Evolutionary conservation across 331 rosid species (phyloP).

Genomic region (Pyrus hybrid): DNA sequence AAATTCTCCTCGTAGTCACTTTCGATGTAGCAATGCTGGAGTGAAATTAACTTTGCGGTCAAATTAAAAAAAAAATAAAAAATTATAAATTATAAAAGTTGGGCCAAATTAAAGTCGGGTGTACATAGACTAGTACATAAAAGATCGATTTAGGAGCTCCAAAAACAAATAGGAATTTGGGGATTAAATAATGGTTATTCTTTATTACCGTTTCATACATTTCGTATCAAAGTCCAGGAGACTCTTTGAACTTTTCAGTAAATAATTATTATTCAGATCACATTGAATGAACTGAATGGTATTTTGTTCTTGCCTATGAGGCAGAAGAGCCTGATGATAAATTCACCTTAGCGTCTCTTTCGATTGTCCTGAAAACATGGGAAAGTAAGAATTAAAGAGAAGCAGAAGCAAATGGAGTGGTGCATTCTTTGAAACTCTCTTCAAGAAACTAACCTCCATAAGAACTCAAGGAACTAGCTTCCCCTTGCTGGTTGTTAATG

Average conservation of each 20-base stretch:
- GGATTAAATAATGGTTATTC: too few species aligned
- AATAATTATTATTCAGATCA: not conserved
- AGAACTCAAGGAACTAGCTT: not conserved
- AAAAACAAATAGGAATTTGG: not conserved
- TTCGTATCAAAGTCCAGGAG: not conserved
- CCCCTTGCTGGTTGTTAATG: not conserved
- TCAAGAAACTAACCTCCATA: too few species aligned
- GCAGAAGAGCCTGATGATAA: not conserved
- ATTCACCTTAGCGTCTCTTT: not conserved
- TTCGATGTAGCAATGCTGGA: too few species aligned
- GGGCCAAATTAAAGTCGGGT: not conserved
- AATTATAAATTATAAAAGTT: not conserved
- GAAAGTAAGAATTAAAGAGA: too few species aligned
- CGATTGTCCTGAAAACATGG: too few species aligned
- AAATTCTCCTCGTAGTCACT: too few species aligned
- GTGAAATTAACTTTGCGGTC: too few species aligned
- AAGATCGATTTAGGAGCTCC: not conserved
- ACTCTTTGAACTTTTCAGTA: not conserved
- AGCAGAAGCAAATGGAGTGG: too few species aligned
- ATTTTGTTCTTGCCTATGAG: not conserved
- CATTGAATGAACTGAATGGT: not conserved
- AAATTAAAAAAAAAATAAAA: too few species aligned
- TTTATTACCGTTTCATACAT: too few species aligned
- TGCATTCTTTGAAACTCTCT: too few species aligned
- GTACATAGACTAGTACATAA: not conserved